These are phyloP conservation scores for Pancytospora philotis DNA, from an alignment of 371 early-diverging fungal species.

Conservation along the genomic window DNA sequence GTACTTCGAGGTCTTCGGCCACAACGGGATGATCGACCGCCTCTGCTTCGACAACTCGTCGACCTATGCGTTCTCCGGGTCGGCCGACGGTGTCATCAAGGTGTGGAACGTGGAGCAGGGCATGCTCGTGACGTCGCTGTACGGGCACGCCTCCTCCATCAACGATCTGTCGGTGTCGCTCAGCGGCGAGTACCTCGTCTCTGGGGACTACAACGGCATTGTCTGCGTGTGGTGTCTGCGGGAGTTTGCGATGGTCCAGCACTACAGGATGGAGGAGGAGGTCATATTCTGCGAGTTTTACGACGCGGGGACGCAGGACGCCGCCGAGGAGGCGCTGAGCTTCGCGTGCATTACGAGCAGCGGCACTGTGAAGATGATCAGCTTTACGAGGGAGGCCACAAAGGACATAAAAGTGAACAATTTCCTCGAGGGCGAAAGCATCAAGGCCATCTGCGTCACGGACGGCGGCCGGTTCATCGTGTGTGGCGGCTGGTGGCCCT, in stretches of 20 bases:
- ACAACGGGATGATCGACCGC: slow-evolving; percentile 53
- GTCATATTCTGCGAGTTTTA: slow-evolving; percentile 55
- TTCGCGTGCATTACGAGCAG: slow-evolving; percentile 39
- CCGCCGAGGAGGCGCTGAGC: slow-evolving; percentile 19
- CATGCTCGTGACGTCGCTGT: slow-evolving; percentile 40
- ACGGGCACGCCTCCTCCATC: slow-evolving; percentile 45
- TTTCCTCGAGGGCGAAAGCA: slow-evolving; percentile 33
- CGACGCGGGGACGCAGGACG: slow-evolving; percentile 22
- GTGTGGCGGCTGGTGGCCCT: slow-evolving; percentile 56
- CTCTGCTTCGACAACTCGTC: slow-evolving; percentile 49
- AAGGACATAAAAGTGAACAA: slow-evolving; percentile 32
- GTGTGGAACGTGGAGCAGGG: slow-evolving; percentile 48
- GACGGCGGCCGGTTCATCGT: slow-evolving; percentile 55
- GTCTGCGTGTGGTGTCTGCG: slow-evolving; percentile 44
- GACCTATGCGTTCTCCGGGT: slow-evolving; percentile 49
- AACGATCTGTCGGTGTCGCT: slow-evolving; percentile 52
- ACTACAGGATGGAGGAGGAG: slow-evolving; percentile 15
- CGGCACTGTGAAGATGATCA: slow-evolving; percentile 37
- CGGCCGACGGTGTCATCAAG: slow-evolving; percentile 59
- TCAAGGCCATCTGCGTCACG: slow-evolving; percentile 55
- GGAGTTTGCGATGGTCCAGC: slow-evolving; percentile 15
- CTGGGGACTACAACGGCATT: slow-evolving; percentile 52
- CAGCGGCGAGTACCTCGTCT: slow-evolving; percentile 47
- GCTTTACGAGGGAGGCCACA: slow-evolving; percentile 9
- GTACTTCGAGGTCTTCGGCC: slow-evolving; percentile 31